Evolutionary conservation across 331 rosid genomes (phyloP), one percentile per base, ranked within the genome.

Genomic region (Pyrus hybrid): DNA sequence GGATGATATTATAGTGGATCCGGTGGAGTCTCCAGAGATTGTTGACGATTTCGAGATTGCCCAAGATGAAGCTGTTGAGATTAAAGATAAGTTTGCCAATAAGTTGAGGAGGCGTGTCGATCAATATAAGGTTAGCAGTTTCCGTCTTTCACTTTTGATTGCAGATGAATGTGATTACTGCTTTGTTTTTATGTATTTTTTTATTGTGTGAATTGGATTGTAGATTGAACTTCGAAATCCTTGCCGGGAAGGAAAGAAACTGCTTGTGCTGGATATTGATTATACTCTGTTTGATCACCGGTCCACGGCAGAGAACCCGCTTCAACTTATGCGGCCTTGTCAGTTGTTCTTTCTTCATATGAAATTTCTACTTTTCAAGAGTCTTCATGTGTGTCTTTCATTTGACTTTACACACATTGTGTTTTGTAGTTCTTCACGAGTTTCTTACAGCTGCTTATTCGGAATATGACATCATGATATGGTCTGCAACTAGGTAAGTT

Each of bases 401-500:
- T 54, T 18, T 30, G 13, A 23, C 63, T 41, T 64, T 68, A 35
- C 51, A 49, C 28, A 68, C 62, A 60, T 78, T 25, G 68, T 66
- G 23, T 73, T 61, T 14, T 81, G 76, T 82, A 85, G 91, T 79
- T 81, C 92, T 88, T 68, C 92, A 88, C 3, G 92, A 88, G 75
- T 88, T 85, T 83, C 93, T 92, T 68, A 79, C 99, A 25, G 81
- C 97, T 68, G 97, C 82, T 70, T 92, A 92, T 79, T 73, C 97
- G 0, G 93, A 92, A 80, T 92, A 89, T 74, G 99, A 90, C 83
- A 90, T 95, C 78, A 90, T 94, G 91, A 92, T 94, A 81, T 92
- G 99, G 97, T 95, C 99, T 45, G 99, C 99, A 32, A 95, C 99
- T 77, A 89, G 99, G 99, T 92, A 41, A 75, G 79, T 53, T 82